Evolutionary conservation across 2,329 filamentous ascomycete species (phyloP).

Genomic region (Diaporthe sp.): DNA sequence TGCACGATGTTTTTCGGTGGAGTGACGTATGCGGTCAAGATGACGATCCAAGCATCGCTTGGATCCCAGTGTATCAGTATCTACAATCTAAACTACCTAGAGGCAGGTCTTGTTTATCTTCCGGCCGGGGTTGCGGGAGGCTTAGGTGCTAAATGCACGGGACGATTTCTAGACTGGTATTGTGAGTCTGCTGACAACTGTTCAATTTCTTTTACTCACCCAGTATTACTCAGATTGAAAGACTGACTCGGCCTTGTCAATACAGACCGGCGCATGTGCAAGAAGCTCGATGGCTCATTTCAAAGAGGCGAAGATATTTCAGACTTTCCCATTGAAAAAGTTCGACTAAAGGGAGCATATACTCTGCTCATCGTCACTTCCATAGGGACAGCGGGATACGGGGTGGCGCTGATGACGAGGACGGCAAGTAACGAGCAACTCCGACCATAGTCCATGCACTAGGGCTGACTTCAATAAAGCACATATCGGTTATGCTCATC

Average conservation of each 20-base stretch:
- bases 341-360: constrained; percentile 17
- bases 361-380: not conserved
- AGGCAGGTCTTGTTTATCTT: constrained; percentile 47
- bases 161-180: constrained; percentile 8
- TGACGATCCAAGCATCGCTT: constrained; percentile 45
- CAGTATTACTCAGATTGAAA: too few relatives aligned
- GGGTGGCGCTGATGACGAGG: not conserved
- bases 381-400: not conserved
- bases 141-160: not conserved
- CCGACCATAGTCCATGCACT: not conserved
- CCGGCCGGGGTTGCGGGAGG: constrained; percentile 36
- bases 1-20: constrained; percentile 41
- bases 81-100: constrained; percentile 45
- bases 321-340: constrained; percentile 5
- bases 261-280: not conserved
- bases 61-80: constrained; percentile 45
- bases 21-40: constrained; percentile 44
- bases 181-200: not conserved
- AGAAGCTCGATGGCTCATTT: constrained; percentile 8
- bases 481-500: constrained; percentile 12
- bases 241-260: not conserved
- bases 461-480: not conserved
- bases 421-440: not conserved
- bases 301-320: constrained; percentile 1
- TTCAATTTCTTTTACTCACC: not conserved